phyloP scores from a whole-genome alignment of 2,329 filamentous ascomycete species.

The Torrubiella hemipterigena region DNA sequence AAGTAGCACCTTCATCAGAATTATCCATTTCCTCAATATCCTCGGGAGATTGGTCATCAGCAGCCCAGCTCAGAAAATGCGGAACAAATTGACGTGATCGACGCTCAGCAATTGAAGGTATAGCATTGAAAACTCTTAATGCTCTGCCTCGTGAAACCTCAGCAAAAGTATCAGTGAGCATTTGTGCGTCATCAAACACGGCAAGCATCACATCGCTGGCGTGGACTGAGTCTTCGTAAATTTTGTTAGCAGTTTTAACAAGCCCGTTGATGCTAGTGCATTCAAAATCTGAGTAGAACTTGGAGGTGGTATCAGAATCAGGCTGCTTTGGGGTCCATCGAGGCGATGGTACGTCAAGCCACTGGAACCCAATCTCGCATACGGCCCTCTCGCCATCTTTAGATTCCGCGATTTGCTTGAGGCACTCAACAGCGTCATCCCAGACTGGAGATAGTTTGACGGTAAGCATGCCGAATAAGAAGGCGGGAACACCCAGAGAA shows the following conservation, averaged over 20 bases:
- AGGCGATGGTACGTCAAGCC: slow-evolving; percentile 53
- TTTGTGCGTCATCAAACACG: slow-evolving; percentile 54
- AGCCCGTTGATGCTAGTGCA: slow-evolving; percentile 64
- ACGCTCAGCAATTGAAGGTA: slow-evolving; percentile 73
- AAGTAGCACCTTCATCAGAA: slow-evolving; percentile 31
- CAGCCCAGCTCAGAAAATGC: slow-evolving; percentile 72
- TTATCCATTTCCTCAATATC: slow-evolving; percentile 31
- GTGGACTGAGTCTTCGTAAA: slow-evolving; percentile 39
- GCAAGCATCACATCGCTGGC: slow-evolving; percentile 46
- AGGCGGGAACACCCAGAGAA: slow-evolving; percentile 61
- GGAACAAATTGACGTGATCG: slow-evolving; percentile 76
- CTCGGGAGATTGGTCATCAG: slow-evolving; percentile 32
- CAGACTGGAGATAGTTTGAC: slow-evolving; percentile 76
- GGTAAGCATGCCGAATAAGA: slow-evolving; percentile 81
- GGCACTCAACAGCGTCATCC: slow-evolving; percentile 66
- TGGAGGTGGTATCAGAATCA: slow-evolving; percentile 19
- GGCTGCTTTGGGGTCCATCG: slow-evolving; percentile 33
- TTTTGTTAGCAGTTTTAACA: slow-evolving; percentile 34
- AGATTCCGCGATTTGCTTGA: slow-evolving; percentile 62
- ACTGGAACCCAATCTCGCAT: slow-evolving; percentile 61
- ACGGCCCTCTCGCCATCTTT: slow-evolving; percentile 63
- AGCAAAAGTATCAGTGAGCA: slow-evolving; percentile 34
- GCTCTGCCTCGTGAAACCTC: slow-evolving; percentile 61
- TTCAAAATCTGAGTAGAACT: slow-evolving; percentile 61
- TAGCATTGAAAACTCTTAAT: slow-evolving; percentile 61